Conservation (phyloP, 139 green algal species). For the Chlamydomonas sp. region DNA sequence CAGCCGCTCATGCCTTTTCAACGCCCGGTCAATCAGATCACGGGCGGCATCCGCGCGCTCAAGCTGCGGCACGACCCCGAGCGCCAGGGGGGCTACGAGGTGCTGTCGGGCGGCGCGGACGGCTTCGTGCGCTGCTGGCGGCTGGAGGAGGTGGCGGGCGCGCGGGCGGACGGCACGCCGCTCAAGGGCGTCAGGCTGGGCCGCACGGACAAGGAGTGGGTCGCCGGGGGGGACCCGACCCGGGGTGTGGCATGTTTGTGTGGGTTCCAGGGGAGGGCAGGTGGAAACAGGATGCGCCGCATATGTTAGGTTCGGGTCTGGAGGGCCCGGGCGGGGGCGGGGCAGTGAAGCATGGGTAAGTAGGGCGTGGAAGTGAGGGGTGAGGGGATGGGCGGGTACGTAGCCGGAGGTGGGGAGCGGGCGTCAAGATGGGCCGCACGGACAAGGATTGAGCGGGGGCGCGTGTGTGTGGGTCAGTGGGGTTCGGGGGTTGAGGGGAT, state of each 20-base stretch:
- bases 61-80: slow-evolving; percentile 21
- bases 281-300: neutral
- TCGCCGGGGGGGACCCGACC: neutral
- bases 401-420: too few relatives aligned
- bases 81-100: neutral
- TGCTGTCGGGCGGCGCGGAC: slow-evolving; percentile 52
- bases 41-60: slow-evolving; percentile 46
- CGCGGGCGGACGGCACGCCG: slow-evolving; percentile 39
- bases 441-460: too few relatives aligned
- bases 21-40: slow-evolving; percentile 2
- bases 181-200: slow-evolving; percentile 29
- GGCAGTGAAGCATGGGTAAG: too few relatives aligned
- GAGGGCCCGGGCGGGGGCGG: too few relatives aligned
- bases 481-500: too few relatives aligned
- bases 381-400: too few relatives aligned
- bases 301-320: too few relatives aligned
- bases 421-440: too few relatives aligned
- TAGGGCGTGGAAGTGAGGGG: too few relatives aligned
- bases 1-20: too few relatives aligned
- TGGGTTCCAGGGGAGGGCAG: neutral
- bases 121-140: slow-evolving; percentile 42
- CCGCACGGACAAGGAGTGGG: neutral
- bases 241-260: neutral
- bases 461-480: too few relatives aligned
- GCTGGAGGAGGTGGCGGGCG: slow-evolving; percentile 35